Evolutionary conservation across 306 rosid species (phyloP).

Genomic region (Spatholobus suberectus): DNA sequence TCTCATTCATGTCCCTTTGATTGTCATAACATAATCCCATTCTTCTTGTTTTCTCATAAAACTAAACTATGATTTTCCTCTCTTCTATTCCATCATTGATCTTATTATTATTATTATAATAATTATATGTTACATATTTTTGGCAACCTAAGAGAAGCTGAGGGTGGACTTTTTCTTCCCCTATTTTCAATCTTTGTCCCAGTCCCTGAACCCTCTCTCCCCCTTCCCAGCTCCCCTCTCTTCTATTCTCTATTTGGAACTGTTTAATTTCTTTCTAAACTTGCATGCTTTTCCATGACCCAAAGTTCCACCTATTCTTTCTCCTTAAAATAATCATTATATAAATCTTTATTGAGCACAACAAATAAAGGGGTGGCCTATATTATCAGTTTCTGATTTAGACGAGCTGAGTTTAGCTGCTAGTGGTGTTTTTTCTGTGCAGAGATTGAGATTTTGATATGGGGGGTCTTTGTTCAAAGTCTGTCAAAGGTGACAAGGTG

Average conservation of each 20-base stretch:
- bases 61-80: conserved; percentile 4
- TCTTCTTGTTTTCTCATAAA: not conserved
- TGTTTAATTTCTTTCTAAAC: not conserved
- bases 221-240: not conserved
- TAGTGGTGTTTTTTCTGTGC: not conserved
- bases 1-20: conserved; percentile 38
- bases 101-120: not conserved
- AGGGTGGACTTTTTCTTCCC: conserved; percentile 50
- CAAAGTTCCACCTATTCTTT: not conserved
- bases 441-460: conserved; percentile 47
- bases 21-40: not conserved
- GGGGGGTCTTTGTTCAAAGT: conserved; percentile 81
- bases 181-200: conserved; percentile 42
- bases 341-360: not conserved
- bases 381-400: conserved; percentile 26
- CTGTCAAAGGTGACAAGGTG: conserved; percentile 47
- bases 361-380: not conserved
- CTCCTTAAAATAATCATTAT: not conserved
- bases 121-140: not conserved
- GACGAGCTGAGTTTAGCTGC: conserved; percentile 37
- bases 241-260: conserved; percentile 9
- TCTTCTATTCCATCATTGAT: not conserved
- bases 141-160: conserved; percentile 34
- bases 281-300: not conserved
- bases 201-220: not conserved